Conservation (phyloP, 164 flowering plant species). For the Stephania cephalantha region DNA sequence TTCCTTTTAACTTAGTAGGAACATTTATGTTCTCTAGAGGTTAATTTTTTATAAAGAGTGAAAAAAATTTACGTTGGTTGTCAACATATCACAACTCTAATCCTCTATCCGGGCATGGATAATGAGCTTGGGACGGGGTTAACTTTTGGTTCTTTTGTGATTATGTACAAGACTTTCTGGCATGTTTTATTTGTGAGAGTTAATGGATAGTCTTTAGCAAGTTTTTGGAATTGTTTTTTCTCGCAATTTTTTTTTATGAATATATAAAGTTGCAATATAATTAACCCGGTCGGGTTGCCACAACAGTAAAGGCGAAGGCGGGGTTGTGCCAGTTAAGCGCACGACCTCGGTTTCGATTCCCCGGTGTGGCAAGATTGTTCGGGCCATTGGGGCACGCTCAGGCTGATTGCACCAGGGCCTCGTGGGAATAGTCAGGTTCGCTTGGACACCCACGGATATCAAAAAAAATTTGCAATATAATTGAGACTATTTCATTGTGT, state of each 20-base stretch:
- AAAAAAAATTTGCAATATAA: neutral
- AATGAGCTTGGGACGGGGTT: neutral
- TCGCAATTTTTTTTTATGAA: neutral
- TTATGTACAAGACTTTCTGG: neutral
- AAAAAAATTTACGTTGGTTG: no score
- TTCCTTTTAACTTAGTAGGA: no score
- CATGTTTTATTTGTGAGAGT: constrained; percentile 16
- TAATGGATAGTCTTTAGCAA: neutral
- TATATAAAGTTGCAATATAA: neutral
- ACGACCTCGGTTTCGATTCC: no score
- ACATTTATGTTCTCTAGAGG: no score
- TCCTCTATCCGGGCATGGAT: no score
- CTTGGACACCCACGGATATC: neutral
- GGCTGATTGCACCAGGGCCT: no score
- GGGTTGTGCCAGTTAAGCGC: neutral
- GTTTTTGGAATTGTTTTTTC: neutral
- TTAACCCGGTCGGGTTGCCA: neutral
- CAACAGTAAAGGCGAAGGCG: neutral
- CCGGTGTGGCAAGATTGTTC: no score
- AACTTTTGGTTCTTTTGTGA: neutral
- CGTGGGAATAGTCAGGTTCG: no score
- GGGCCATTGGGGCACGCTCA: no score
- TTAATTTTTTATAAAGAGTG: no score
- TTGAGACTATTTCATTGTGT: neutral
- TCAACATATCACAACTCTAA: no score